Evolutionary conservation across 257 asterid genomes (phyloP), one percentile per base, ranked within the genome.

Genomic region (Verbena officinalis): DNA sequence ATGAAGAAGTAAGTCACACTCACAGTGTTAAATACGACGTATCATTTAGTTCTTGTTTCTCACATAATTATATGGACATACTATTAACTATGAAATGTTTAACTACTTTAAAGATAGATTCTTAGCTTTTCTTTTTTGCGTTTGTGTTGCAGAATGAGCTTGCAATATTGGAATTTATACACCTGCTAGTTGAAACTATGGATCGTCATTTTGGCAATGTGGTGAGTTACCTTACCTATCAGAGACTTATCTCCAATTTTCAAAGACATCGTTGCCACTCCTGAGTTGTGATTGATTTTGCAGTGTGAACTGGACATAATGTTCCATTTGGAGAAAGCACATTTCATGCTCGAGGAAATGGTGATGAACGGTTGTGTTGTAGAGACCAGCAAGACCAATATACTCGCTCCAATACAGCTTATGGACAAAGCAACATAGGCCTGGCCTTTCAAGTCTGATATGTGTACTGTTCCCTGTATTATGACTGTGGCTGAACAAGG

Each of bases 121-220:
- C 60, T 22, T 12, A 27, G 14, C 16, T 67, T 42, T 59, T 42
- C 33, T 27, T 55, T 42, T 64, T 24, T 46, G 30, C 27, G 30
- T 21, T 14, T 64, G 55, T 57, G n/a, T 69, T 71, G 74, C 91
- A 93, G 99, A 93, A 93, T 68, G 98, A 93, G 77, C 96, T 93
- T 55, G 98, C 96, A 5, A 93, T 93, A 42, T 66, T 90, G 87
- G 98, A 93, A 74, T 90, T 90, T 72, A 93, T 93, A 62, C 99
- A 93, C 74, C 86, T 93, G 72, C 74, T 93, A 64, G 99, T 93
- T 16, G 99, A 93, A 81, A 93, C 99, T 16, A 93, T 93, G 99
- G 99, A 93, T 75, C 96, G 96, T n/a, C 99, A 93, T 81, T 90
- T 93, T 70, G 99, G 97, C 73, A 93, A 93, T 68, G 97, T 93